Base-by-base conservation (phyloP, 257 asterid species). In the Solanum chmielewskii region DNA sequence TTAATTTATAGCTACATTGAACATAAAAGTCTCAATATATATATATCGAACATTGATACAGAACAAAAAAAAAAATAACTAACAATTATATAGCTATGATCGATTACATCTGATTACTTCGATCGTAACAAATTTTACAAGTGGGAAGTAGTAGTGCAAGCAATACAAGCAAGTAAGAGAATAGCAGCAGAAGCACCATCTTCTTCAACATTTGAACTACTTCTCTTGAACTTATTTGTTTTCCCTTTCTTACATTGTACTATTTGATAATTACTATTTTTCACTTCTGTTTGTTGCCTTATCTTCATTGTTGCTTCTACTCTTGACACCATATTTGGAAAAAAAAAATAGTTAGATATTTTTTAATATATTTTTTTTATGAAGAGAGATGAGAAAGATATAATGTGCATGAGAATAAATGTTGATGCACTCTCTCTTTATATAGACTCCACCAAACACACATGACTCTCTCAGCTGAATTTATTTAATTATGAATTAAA, bases 151-250 rank as follows among this genome's bases (percentile, higher is more conserved):
- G 56, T 37, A 21, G 39, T 86, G 91, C 93, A 93, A 82, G 96
- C 97, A 85, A 95, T 89, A 86, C 97, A 95, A 89, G 98, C 98
- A 1, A 95, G 92, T 81, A 94, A 90, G 45, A 95, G 87, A 86
- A 95, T 93, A 76, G 97, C 95, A 80, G 95, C 91, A 88, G 98
- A 95, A 89, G 91, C 85, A 41, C 95, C 98, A 90, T 95, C 98
- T 90, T 93, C 93, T 89, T 95, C 93, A 66, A 91, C 89, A 92
- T 78, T 90, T n/a, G 94, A 93, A 7, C 86, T 90, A 90, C 97
- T 94, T 88, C 95, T 93, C 92, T 95, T 95, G 92, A 95, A 95
- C 90, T 93, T 94, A 77, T 82, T 87, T 25, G 60, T 47, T 83
- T 90, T 94, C 5, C 94, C 96, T 92, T 95, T 95, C 90, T 93